Conservation (phyloP, 2,329 filamentous ascomycete species). For the Aspergillus pseudoterreus region DNA sequence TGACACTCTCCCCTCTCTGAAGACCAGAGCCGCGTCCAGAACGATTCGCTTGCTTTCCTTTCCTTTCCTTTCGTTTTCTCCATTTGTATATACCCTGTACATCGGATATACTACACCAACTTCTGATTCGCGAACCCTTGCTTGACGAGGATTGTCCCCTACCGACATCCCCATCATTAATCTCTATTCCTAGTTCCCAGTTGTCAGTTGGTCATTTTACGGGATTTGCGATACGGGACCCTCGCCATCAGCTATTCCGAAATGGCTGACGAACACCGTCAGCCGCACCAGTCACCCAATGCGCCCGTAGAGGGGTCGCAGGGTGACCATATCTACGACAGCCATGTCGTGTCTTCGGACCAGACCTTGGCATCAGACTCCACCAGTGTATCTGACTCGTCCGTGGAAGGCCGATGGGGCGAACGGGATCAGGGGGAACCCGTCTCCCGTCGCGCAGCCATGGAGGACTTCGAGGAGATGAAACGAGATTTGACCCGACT, state of each 20-base stretch:
- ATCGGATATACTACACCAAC: background rate
- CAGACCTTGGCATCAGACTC: slow-evolving; percentile 12
- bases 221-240: background rate
- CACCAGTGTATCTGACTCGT: slow-evolving; percentile 15
- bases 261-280: slow-evolving; percentile 11
- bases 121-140: background rate
- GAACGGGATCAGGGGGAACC: slow-evolving; percentile 56
- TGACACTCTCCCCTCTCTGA: slow-evolving; percentile 7
- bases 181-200: background rate
- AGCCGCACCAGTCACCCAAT: slow-evolving; percentile 6
- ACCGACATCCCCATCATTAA: background rate
- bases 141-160: background rate
- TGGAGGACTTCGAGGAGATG: slow-evolving; percentile 59
- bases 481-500: slow-evolving; percentile 53
- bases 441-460: slow-evolving; percentile 51
- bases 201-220: background rate
- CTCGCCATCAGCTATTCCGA: background rate
- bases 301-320: slow-evolving; percentile 3
- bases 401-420: slow-evolving; percentile 56
- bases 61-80: background rate
- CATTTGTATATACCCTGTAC: slow-evolving; percentile 8
- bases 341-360: slow-evolving; percentile 8
- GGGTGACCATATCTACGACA: slow-evolving; percentile 2
- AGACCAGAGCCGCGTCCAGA: background rate
- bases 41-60: background rate